A percentile compares a stretch with the other conserved stretches of the same genome.
Evolutionary conservation across 1,139 yeast species (phyloP).

Genomic region (Debaryomyces udenii): DNA sequence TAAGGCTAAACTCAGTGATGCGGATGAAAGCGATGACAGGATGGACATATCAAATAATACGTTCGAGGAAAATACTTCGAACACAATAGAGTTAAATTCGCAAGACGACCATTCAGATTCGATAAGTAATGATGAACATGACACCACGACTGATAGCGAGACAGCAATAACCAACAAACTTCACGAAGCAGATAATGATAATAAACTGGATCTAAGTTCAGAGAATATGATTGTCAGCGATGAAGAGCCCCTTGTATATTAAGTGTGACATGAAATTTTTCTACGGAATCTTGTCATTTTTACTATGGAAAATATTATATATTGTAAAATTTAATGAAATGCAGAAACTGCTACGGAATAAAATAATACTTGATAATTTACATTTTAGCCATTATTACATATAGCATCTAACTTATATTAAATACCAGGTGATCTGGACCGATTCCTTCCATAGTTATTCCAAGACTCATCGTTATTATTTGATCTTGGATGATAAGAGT

Average conservation of each 20-base stretch:
- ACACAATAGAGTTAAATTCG: not conserved
- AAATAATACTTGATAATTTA: too few relatives aligned
- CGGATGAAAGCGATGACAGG: constrained; percentile 11
- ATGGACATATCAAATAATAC: constrained; percentile 18
- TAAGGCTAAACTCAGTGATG: not conserved
- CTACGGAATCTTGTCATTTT: too few relatives aligned
- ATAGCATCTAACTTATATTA: too few relatives aligned
- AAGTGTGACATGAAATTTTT: not conserved
- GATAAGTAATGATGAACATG: not conserved
- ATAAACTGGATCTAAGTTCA: constrained; percentile 17
- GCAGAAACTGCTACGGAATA: too few relatives aligned
- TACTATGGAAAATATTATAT: too few relatives aligned
- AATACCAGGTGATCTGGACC: constrained; percentile 19
- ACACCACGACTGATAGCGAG: constrained; percentile 1
- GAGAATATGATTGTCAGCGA: constrained; percentile 10
- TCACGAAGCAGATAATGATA: constrained; percentile 9
- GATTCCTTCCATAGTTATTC: constrained; percentile 12
- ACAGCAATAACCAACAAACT: constrained; percentile 1
- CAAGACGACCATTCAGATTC: constrained; percentile 1
- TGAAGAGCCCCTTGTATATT: constrained; percentile 11
- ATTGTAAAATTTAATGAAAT: too few relatives aligned
- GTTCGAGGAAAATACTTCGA: constrained; percentile 12
- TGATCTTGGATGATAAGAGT: constrained; percentile 23
- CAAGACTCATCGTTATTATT: constrained; percentile 17
- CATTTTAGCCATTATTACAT: too few relatives aligned